phyloP scores from a whole-genome alignment of 2,329 filamentous ascomycete species.

The Hypoxylon sp. region DNA sequence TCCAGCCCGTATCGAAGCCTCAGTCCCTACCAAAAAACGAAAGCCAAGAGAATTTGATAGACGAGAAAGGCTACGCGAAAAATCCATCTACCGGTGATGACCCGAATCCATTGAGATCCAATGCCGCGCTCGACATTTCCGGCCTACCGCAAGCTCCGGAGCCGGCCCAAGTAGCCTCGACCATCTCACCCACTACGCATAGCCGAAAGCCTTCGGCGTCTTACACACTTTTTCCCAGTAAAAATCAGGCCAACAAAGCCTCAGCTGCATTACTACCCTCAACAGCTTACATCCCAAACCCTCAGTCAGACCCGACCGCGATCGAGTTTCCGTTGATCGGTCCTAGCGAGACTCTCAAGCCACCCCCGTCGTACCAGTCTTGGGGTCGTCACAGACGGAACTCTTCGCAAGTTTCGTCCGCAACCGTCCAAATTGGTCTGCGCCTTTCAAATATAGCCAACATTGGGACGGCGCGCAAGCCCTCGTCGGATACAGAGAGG shows the following conservation, averaged over 20 bases:
- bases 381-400: conserved; percentile 60
- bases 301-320: conserved; percentile 24
- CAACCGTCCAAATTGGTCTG: conserved; percentile 75
- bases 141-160: conserved; percentile 43
- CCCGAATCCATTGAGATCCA: conserved; percentile 48
- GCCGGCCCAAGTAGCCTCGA: conserved; percentile 42
- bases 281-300: conserved; percentile 54
- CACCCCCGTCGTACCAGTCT: conserved; percentile 54
- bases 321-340: conserved; percentile 23
- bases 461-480: conserved; percentile 50
- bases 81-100: conserved; percentile 33
- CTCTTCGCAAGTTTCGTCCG: conserved; percentile 69
- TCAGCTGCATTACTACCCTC: conserved; percentile 54
- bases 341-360: conserved; percentile 47
- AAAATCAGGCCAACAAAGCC: conserved; percentile 43
- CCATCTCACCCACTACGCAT: conserved; percentile 38
- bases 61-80: conserved; percentile 47
- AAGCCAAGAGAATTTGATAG: conserved; percentile 48
- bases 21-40: conserved; percentile 44
- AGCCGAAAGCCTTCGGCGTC: conserved; percentile 48
- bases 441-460: conserved; percentile 68
- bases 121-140: conserved; percentile 42
- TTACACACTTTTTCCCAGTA: conserved; percentile 52
- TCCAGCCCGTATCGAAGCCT: conserved; percentile 46
- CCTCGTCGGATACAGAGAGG: conserved; percentile 46